Evolutionary conservation across 768 basidiomycete species (phyloP).

Genomic region (Suillus sp.): DNA sequence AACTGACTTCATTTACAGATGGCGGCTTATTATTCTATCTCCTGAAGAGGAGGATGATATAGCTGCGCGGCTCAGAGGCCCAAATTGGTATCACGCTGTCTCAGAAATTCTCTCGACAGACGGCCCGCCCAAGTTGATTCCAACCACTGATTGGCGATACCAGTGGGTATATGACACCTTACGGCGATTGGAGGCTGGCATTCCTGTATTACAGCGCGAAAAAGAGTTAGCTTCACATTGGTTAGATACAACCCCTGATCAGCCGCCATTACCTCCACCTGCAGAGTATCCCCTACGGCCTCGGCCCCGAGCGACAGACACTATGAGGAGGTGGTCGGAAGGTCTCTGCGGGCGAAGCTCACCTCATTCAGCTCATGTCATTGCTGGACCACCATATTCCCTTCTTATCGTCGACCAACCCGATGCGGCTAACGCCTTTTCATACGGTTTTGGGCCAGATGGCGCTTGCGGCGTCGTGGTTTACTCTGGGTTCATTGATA

Average conservation of each 20-base stretch:
- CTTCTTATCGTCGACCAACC: constrained; percentile 87
- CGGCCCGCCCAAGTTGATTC: constrained; percentile 63
- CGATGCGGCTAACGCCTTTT: constrained; percentile 87
- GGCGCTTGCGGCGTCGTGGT: constrained; percentile 93
- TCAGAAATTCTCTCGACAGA: constrained; percentile 73
- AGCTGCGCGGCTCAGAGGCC: constrained; percentile 75
- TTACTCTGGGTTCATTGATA: constrained; percentile 91
- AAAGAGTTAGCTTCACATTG: constrained; percentile 56
- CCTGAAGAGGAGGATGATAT: constrained; percentile 94
- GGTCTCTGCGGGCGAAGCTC: constrained; percentile 47
- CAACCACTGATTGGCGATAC: constrained; percentile 85
- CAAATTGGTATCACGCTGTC: constrained; percentile 87
- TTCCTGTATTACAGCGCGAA: constrained; percentile 68
- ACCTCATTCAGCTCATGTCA: constrained; percentile 51
- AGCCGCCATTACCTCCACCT: constrained; percentile 75
- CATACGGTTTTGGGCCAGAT: constrained; percentile 92
- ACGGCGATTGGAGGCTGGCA: constrained; percentile 71
- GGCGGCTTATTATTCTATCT: constrained; percentile 85
- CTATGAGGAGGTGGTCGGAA: constrained; percentile 60
- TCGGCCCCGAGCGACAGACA: constrained; percentile 75
- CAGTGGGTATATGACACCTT: constrained; percentile 83
- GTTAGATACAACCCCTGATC: constrained; percentile 50
- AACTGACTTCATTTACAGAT: constrained; percentile 45
- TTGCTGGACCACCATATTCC: constrained; percentile 86
- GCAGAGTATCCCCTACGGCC: constrained; percentile 80